phyloP scores from a whole-genome alignment of 2,329 filamentous ascomycete species.

The Zymoseptoria tritici region DNA sequence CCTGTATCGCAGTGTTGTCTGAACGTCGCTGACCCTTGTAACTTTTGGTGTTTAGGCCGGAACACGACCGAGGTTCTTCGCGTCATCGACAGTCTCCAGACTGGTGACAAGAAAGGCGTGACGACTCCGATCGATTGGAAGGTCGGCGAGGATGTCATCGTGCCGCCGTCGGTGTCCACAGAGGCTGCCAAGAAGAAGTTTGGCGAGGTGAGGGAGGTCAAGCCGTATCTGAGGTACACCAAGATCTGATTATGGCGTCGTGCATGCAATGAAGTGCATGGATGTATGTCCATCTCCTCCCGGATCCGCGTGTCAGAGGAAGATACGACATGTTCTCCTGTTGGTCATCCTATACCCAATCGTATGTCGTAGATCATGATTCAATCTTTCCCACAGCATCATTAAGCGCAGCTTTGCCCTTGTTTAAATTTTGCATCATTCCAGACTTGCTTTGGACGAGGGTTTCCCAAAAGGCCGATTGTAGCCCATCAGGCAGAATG shows the following conservation, averaged over 20 bases:
- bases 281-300: neutral
- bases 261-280: neutral
- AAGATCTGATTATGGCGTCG: constrained; percentile 23
- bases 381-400: neutral
- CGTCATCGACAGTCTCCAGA: constrained; percentile 52
- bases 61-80: constrained; percentile 52
- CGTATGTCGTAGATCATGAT: constrained; percentile 2
- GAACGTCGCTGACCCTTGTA: too few relatives aligned
- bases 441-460: neutral
- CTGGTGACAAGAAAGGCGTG: constrained; percentile 73
- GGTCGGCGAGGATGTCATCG: constrained; percentile 83
- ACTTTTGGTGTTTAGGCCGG: constrained; percentile 19
- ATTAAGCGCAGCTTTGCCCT: neutral
- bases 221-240: constrained; percentile 67
- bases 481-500: constrained; percentile 3
- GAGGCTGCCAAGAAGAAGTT: constrained; percentile 84
- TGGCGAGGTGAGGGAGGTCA: constrained; percentile 59
- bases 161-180: constrained; percentile 73
- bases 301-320: neutral
- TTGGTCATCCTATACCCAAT: neutral
- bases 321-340: neutral
- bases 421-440: neutral
- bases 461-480: neutral
- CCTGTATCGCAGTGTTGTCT: too few relatives aligned
- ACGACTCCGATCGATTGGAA: constrained; percentile 74